Base-by-base conservation (phyloP, 805 yeast genomes). In the Candida coquimbonensis region DNA sequence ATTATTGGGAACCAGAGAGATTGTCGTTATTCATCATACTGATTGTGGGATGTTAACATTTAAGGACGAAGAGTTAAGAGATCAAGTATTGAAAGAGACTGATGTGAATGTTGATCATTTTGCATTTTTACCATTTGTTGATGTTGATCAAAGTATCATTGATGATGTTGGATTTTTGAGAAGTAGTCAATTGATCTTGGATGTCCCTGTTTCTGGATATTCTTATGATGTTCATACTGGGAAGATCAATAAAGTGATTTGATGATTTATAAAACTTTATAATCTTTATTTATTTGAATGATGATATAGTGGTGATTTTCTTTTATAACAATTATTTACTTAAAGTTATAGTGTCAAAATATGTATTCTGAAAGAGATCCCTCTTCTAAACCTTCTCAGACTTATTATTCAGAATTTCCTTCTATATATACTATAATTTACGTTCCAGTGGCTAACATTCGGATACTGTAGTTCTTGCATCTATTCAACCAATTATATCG, bases 1-100 rank as follows among this genome's bases (percentile, higher is more conserved):
- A 46, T 50, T 69, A 26, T 56, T 69, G 42, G 70, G 70, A 3
- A 69, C 74, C 3, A 54, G 60, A 43, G 74, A 69, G 45, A 64
- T 68, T 25, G 64, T 69, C 17, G 59, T 69, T 41, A 44, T 66
- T 42, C 73, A 67, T 51, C 72, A 68, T 45, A 68, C 73, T 12
- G 73, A 69, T 49, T 69, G 74, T 55, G 73, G 74, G 5, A 69
- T 69, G 74, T 53, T 69, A 36, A 68, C 72, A 1, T 69, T 69
- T 49, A 48, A 46, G 2, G 72, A 69, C 40, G 63, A 59, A 9
- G 49, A 49, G 7, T 46, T 69, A 17, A 51, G 72, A 42, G 50
- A 39, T 1, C 55, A 63, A 37, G 48, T 69, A 36, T 51, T 53
- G 40, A 42, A 60, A 31, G 69, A 69, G 35, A 59, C 65, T 9